Base-by-base conservation (phyloP, 495 filamentous ascomycete genomes). In the Diplogelasinospora grovesii region DNA sequence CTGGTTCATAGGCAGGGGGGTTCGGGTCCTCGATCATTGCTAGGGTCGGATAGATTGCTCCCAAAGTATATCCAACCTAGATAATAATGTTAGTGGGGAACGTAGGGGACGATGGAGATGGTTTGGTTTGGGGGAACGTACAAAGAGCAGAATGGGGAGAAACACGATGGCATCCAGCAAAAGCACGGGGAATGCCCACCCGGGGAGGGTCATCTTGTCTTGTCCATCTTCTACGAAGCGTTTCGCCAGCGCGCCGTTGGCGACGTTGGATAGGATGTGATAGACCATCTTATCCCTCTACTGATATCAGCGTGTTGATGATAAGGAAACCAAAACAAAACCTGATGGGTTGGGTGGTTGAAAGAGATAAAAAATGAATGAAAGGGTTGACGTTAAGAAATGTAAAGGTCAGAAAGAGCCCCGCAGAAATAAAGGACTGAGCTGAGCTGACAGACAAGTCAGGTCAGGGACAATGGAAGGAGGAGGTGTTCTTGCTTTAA, bases 11-110 rank as follows among this genome's bases (percentile, higher is more conserved):
- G 21, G 55, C 60, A 11, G 69, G 65, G 34, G 69, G 66, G 37
- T 59, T 64, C n/a, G 67, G 68, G 48, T 73, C 68, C 39, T 73
- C 69, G 46, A 73, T 54, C 36, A 70, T 69, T 31, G 68, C 61
- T 18, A 73, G 63, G 9, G 63, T 66, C 10, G 66, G 63, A 39
- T 60, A 65, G 32, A 73, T 22, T 36, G 48, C 30, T 19, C 52
- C 46, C 22, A 71, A 50, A 13, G 64, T 65, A 49, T 73, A 73
- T 27, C 45, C 40, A 36, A 64, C 34, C 65, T 71, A 23, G 32
- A 22, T 10, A 29, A 3, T n/a, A 10, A 1, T n/a, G 22, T 45
- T 26, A 38, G 35, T 18, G 13, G 10, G 8, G 37, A 45, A n/a
- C 35, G 37, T 13, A 5, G 13, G 21, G n/a, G 3, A 11, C 8